Evolutionary conservation across 176 grass and related monocot genomes (phyloP), one percentile per base, ranked within the genome.

Genomic region (Chrysopogon serrulatus): DNA sequence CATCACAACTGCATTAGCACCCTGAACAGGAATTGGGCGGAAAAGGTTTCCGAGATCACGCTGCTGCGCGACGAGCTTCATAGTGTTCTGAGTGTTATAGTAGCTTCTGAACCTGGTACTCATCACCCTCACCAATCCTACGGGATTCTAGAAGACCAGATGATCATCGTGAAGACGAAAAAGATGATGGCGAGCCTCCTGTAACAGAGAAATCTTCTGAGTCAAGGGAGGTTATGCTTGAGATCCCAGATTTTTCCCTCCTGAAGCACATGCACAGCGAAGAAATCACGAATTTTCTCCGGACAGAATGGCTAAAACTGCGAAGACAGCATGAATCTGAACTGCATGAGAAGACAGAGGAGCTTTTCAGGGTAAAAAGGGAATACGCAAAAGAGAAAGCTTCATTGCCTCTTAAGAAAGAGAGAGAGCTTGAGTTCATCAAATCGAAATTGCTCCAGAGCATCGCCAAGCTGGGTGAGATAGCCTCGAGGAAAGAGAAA

Each of bases 331-430:
- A 94, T 10, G 96, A 98, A 5, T 80, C 59, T 1, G 85, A 88
- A 9, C 67, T 95, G 42, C 89, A 90, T 4, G 81, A 89, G 70
- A 95, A 88, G 84, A 98, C 91, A 2, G 96, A 98, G 47, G 91
- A 98, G 66, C 68, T 98, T 32, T 98, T 98, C 79, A 91, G 84
- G 83, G 60, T 98, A 23, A 98, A 98, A 79, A 86, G 96, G 65
- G 85, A 95, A 56, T 79, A 87, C 9, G 83, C 89, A 8, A 98
- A 90, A 33, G 91, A 84, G 28, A 93, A 73, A 71, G 80, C 86
- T 73, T 83, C 65, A 8, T 39, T 73, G 65, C 92, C 86, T 72
- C 64, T 87, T 28, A 86, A 83, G 84, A 98, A 87, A 79, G 91
- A 98, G 86, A 93, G 80, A 48, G 96, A 98, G 51, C 74, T 88